A percentile compares a stretch with the other conserved stretches of the same genome.
These are phyloP conservation scores for Durotheca rogersii DNA, from an alignment of 495 filamentous ascomycete species.

Conservation along the genomic window DNA sequence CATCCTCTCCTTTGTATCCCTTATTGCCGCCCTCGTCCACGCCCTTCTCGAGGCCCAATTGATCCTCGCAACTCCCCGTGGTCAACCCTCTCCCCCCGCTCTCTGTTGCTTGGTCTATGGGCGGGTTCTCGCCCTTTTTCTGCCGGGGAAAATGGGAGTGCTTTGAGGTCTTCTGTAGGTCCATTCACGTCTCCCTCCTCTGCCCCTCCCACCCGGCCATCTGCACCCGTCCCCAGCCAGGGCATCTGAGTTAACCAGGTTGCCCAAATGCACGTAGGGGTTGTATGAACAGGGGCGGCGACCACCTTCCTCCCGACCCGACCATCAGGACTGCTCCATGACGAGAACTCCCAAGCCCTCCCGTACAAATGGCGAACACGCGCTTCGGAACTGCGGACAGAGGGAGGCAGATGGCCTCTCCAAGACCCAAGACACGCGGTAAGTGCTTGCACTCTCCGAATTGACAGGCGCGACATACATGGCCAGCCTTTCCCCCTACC, in stretches of 20 bases:
- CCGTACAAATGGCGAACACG: conserved; percentile 44
- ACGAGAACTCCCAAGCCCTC: conserved; percentile 15
- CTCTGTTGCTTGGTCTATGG: conserved; percentile 25
- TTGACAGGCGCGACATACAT: neutral
- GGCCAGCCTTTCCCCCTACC: neutral
- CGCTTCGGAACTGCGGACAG: conserved; percentile 46
- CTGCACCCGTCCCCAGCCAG: neutral
- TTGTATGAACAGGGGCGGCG: conserved; percentile 27
- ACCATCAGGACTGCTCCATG: conserved; percentile 21
- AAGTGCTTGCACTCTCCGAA: conserved; percentile 16
- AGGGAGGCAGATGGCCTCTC: conserved; percentile 53
- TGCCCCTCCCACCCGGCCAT: neutral
- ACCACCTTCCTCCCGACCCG: conserved; percentile 15
- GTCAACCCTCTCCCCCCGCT: neutral
- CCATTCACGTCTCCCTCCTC: conserved; percentile 6
- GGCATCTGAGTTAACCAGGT: neutral
- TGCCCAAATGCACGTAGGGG: conserved; percentile 4
- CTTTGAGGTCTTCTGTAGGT: conserved; percentile 34
- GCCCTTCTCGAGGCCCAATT: conserved; percentile 21
- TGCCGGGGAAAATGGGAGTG: conserved; percentile 35
- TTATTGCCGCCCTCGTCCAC: conserved; percentile 26
- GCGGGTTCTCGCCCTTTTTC: conserved; percentile 23
- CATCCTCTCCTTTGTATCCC: conserved; percentile 15
- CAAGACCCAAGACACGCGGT: conserved; percentile 53
- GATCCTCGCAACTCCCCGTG: conserved; percentile 5